Evolutionary conservation across 2,329 filamentous ascomycete species (phyloP), one percentile per base, ranked within the genome.

Genomic region (Aspergillus versicolor): DNA sequence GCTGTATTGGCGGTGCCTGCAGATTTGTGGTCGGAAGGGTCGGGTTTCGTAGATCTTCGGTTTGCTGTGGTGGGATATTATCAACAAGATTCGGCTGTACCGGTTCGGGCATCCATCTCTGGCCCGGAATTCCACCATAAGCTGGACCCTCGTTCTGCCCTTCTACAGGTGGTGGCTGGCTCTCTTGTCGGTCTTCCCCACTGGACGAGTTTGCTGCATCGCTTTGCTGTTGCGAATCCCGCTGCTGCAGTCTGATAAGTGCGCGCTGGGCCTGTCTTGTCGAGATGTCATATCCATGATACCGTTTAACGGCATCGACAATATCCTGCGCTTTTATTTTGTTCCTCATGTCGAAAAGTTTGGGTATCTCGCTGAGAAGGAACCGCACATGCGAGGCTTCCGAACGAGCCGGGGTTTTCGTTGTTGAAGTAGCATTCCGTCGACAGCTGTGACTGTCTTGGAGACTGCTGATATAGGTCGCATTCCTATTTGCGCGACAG

Each of bases 361-460:
- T 75, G 2, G 72, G 73, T 17, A 75, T 75, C 55, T 75, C 73
- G 17, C 64, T 67, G 9, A 75, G 66, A 32, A 75, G 58, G 41
- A 75, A 75, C 3, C 70, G 67, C 15, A 75, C 70, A 64, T 75
- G 73, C n/a, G 73, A 75, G 8, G 69, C 71, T 59, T 75, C 73
- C 13, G 73, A 73, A 34, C 73, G 73, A 34, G 71, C 70, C n/a
- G 73, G 69, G 5, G 71, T 73, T 17, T 65, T 65, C 7, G 62
- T 62, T 4, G 70, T 63, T 5, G 68, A 66, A 7, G 65, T 64
- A 32, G 66, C 63, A 63, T 65, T 68, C 38, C 65, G 59, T 12
- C 69, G 70, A 58, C 73, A 75, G 54, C 65, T 74, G 62, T 75
- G 73, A 44, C 63, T 70, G 58, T 75, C 73, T 54, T 75, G 71